phyloP scores from a whole-genome alignment of 1,139 yeast genomes.

The Taphrina pruni region DNA sequence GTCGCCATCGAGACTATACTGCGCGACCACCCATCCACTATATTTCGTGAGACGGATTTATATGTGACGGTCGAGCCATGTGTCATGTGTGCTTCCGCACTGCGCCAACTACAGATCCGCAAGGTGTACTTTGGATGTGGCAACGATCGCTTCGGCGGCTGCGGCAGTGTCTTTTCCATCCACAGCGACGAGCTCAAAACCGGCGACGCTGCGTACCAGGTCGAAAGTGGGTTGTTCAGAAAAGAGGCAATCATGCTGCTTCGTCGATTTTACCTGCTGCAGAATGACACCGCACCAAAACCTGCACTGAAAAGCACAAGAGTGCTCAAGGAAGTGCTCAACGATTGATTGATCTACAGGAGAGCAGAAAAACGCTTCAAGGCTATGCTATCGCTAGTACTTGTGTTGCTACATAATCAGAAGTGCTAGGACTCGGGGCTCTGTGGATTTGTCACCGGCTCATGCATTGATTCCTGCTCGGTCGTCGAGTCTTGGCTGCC shows the following conservation, averaged over 20 bases:
- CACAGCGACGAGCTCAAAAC: slow-evolving; percentile 51
- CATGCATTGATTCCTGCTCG: not conserved
- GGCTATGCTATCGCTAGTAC: slow-evolving; percentile 23
- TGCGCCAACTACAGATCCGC: slow-evolving; percentile 76
- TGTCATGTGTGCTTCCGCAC: slow-evolving; percentile 94
- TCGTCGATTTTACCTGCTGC: slow-evolving; percentile 67
- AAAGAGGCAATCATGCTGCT: slow-evolving; percentile 82
- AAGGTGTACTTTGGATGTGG: slow-evolving; percentile 88
- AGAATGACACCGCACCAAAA: slow-evolving; percentile 68
- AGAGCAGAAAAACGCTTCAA: not conserved
- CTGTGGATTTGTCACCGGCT: not conserved
- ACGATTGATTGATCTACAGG: not conserved
- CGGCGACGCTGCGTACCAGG: slow-evolving; percentile 57
- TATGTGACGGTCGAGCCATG: slow-evolving; percentile 98
- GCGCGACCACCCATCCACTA: slow-evolving; percentile 48
- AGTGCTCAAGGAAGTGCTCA: slow-evolving; percentile 67
- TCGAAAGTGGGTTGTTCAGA: slow-evolving; percentile 78
- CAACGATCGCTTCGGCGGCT: slow-evolving; percentile 95
- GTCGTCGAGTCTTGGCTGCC: not conserved
- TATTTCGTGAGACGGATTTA: slow-evolving; percentile 63
- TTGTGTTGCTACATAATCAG: not conserved
- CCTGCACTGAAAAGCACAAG: slow-evolving; percentile 79
- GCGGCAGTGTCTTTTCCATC: slow-evolving; percentile 79
- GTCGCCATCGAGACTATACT: slow-evolving; percentile 70
- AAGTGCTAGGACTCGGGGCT: not conserved